Evolutionary conservation across 129 eudicot genomes (phyloP).

Genomic region (Artemisia annua): DNA sequence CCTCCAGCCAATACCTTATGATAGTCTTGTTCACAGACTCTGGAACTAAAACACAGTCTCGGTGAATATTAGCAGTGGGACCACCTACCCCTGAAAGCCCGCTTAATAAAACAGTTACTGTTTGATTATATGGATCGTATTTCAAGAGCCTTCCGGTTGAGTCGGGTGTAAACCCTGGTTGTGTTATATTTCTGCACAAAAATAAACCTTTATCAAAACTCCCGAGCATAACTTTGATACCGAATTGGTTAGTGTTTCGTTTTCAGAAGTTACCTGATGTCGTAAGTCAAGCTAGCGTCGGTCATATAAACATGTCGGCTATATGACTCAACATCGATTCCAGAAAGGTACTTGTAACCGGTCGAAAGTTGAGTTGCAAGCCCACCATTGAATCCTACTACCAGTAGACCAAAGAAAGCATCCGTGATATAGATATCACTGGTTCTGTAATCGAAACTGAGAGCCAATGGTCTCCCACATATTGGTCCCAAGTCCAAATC

Average conservation of each 20-base stretch:
- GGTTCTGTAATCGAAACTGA: conserved; percentile 35
- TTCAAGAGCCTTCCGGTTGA: conserved; percentile 34
- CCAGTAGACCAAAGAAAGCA: conserved; percentile 33
- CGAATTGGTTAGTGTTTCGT: neutral
- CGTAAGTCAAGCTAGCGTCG: conserved; percentile 28
- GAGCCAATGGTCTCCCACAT: conserved; percentile 42
- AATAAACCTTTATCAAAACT: conserved; percentile 1
- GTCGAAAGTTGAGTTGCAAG: conserved; percentile 34
- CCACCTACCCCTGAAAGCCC: conserved; percentile 33
- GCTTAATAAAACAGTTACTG: conserved; percentile 17
- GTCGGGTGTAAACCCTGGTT: conserved; percentile 30
- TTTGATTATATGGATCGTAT: conserved; percentile 16
- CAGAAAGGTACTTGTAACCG: conserved; percentile 30
- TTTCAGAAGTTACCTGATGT: conserved; percentile 14
- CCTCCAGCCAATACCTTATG: conserved; percentile 32
- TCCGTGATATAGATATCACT: conserved; percentile 34
- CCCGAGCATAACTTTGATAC: neutral
- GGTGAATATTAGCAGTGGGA: conserved; percentile 23
- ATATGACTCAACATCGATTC: conserved; percentile 34
- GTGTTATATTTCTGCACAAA: conserved; percentile 17
- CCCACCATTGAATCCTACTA: conserved; percentile 36
- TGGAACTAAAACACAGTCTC: conserved; percentile 25
- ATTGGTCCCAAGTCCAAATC: conserved; percentile 26
- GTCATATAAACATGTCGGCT: conserved; percentile 27
- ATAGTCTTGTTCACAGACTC: conserved; percentile 17